Base-by-base conservation (phyloP, 108 stramenopile genomes). In the Skeletonema marinoi region DNA sequence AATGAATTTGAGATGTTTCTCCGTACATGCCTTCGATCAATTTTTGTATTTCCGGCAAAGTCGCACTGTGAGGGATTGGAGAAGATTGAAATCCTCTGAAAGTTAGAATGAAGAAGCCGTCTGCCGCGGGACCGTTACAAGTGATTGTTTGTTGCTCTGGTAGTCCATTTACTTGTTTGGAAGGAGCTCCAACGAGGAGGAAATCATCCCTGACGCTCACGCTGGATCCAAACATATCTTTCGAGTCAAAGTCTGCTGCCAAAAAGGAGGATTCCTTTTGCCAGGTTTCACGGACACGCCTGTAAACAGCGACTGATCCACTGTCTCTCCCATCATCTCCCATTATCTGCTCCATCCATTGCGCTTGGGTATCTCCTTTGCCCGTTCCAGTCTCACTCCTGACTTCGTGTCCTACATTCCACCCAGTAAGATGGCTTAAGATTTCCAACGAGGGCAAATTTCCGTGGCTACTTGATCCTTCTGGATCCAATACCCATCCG, bases 51-150 rank as follows among this genome's bases (percentile, higher is more conserved):
- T 87, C 86, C 44, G 41, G 61, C 62, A 85, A 17, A 32, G 85
- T 78, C 46, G 87, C 88, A 54, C 88, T 78, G 35, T 66, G 48
- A 13, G 82, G 60, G 56, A 92, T 90, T 41, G 78, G 35, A 2
- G 44, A 74, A 17, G 89, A 88, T 17, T 82, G 64, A 79, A 88
- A 90, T 13, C 91, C 91, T 12, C 91, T 78, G 83, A 92, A 92
- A 6, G 42, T 30, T 25, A 92, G n/a, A 13, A 62, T 60, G 50
- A 92, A 92, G 4, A 66, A 78, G 32, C 91, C 91, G 3, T 65
- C 59, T 30, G 44, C 72, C n/a, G 86, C 85, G 8, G 62, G 46
- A 32, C 69, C 73, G 50, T 41, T 60, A 61, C 91, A 90, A 35
- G 74, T 85, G 62, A 90, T 29, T 17, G 32, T 68, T 61, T 90